Conservation (phyloP, 1,139 yeast species). For the Nadsonia commutata region DNA sequence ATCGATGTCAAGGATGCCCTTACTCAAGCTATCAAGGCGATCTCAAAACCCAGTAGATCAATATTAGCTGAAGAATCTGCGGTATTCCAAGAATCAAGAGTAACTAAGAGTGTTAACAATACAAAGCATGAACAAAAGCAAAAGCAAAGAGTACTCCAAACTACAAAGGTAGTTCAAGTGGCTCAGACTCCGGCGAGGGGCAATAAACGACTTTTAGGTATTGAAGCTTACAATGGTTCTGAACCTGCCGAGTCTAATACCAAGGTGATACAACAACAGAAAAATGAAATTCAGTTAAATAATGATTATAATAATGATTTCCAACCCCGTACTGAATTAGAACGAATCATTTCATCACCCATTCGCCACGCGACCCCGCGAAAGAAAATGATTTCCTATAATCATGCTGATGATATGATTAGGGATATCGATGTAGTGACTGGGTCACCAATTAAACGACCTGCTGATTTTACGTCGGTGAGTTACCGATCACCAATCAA, state of each 20-base stretch:
- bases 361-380: not conserved
- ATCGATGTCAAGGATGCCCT: not conserved
- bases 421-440: not conserved
- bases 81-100: not conserved
- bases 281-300: not conserved
- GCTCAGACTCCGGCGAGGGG: not conserved
- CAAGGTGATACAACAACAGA: not conserved
- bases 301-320: not conserved
- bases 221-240: not conserved
- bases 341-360: not conserved
- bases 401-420: not conserved
- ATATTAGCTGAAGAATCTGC: not conserved
- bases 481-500: not conserved
- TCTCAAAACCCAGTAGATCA: not conserved
- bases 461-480: not conserved
- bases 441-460: not conserved
- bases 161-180: not conserved
- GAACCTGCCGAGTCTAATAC: no score
- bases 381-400: not conserved
- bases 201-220: not conserved
- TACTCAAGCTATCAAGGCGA: not conserved
- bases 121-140: not conserved
- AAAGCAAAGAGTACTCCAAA: no score
- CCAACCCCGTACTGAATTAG: not conserved
- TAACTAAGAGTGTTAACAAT: not conserved